These are phyloP conservation scores for Volutella citrinella DNA, from an alignment of 2,329 filamentous ascomycete genomes.

Conservation along the genomic window DNA sequence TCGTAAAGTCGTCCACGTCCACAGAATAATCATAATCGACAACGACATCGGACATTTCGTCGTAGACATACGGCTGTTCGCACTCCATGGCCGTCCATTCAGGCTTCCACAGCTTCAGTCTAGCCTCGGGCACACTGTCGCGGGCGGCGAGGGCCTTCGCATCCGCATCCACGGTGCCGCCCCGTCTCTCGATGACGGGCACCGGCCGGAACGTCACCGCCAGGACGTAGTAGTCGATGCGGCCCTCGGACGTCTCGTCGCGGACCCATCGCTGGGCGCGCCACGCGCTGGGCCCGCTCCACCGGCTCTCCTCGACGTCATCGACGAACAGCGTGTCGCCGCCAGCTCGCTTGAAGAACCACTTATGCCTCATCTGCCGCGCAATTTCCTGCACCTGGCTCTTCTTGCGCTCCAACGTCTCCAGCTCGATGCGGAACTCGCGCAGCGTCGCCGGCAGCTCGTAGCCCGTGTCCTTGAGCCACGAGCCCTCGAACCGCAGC, in stretches of 20 bases:
- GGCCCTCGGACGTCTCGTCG: conserved; percentile 37
- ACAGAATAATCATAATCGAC: no score
- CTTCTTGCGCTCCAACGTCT: conserved; percentile 44
- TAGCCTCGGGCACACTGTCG: no score
- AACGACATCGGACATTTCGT: no score
- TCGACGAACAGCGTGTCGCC: conserved; percentile 29
- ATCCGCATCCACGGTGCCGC: no score
- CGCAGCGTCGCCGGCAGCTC: conserved; percentile 31
- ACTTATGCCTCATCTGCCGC: conserved; percentile 16
- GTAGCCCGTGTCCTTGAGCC: conserved; percentile 29
- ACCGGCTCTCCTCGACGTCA: conserved; percentile 29
- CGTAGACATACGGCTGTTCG: no score
- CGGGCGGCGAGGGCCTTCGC: no score
- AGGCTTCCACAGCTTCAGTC: no score
- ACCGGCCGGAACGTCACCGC: conserved; percentile 34
- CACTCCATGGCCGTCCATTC: no score
- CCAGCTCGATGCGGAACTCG: conserved; percentile 43
- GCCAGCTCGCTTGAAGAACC: conserved; percentile 28
- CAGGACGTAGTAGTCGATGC: conserved; percentile 43
- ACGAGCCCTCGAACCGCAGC: conserved; percentile 33
- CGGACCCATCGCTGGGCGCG: conserved; percentile 34
- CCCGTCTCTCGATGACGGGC: conserved; percentile 15
- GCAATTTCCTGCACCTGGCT: conserved; percentile 44
- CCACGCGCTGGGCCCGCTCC: conserved; percentile 46
- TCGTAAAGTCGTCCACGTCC: no score